Evolutionary conservation across 495 filamentous ascomycete genomes (phyloP).

Genomic region (Daldinia vernicosa): DNA sequence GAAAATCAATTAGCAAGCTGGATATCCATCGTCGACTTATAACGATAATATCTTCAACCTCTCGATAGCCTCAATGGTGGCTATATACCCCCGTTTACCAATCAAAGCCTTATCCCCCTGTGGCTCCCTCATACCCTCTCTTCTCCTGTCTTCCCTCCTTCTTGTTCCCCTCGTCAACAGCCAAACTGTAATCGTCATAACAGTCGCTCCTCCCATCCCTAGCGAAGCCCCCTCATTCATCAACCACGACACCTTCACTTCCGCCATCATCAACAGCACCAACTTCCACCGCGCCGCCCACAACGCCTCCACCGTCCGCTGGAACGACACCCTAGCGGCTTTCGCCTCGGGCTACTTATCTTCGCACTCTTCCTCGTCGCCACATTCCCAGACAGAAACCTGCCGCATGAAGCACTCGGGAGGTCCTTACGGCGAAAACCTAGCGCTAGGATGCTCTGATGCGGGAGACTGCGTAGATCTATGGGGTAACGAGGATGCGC

Average conservation of each 20-base stretch:
- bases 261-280: conserved; percentile 68
- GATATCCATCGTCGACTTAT: background rate
- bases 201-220: conserved; percentile 42
- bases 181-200: conserved; percentile 40
- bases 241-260: conserved; percentile 58
- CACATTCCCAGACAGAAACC: background rate
- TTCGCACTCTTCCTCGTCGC: conserved; percentile 45
- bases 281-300: conserved; percentile 74
- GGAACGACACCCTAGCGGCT: conserved; percentile 70
- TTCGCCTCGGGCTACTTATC: conserved; percentile 58
- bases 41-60: background rate
- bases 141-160: conserved; percentile 13
- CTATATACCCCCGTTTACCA: background rate
- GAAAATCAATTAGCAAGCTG: background rate
- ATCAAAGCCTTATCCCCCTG: background rate
- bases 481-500: conserved; percentile 71
- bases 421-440: conserved; percentile 80
- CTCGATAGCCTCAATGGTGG: conserved; percentile 1
- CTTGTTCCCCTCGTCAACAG: conserved; percentile 26
- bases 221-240: conserved; percentile 58
- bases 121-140: background rate
- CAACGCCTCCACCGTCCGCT: conserved; percentile 67
- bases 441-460: conserved; percentile 73
- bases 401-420: conserved; percentile 63
- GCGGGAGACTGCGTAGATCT: conserved; percentile 66